Base-by-base conservation (phyloP, 176 grass and related monocot genomes). In the Saccharum spontaneum region DNA sequence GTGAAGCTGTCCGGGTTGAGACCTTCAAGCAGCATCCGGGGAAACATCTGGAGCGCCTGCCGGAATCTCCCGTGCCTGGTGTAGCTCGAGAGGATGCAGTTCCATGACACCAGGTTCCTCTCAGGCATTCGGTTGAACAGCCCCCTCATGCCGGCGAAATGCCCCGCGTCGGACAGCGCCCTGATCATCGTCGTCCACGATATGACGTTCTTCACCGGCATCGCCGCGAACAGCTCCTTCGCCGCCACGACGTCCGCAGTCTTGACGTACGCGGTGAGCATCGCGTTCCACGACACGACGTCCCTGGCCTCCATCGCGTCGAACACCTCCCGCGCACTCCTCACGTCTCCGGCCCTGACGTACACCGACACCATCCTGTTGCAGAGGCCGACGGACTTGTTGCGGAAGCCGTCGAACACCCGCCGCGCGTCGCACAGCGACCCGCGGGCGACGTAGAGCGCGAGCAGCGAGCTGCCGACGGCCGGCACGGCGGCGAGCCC, bases 41-140 rank as follows among this genome's bases (percentile, higher is more conserved):
- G 62, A 38, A 90, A 88, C 62, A 93, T 48, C 34, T 34, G 26
- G 18, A 85, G 79, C 2, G 83, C 88, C 33, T 88, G 85, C 41
- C 28, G 6, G 75, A 88, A 90, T 4, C 33, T 83, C 3, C 83
- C 82, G 2, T 90, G 82, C 67, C 8, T 63, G 28, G 82, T 90
- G 44, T 93, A 90, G 63, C 82, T 83, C 0, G 88, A 88, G 48
- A 90, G 74, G 67, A 93, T 79, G 82, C 88, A 90, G 54, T 90
- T 93, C 88, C 88, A 93, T 3, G 91, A 90, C 23, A 88, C 85
- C 43, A 90, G 28, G 77, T 90, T 90, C 68, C 82, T 88, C 65
- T 67, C 75, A 2, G 79, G 85, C 88, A 93, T 93, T 68, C 17
- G 39, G 75, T 88, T 8, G 55, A 93, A 93, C 43, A 90, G 24